Base-by-base conservation (phyloP, 192 early-diverging fungal species). In the Coemansia furcata region DNA sequence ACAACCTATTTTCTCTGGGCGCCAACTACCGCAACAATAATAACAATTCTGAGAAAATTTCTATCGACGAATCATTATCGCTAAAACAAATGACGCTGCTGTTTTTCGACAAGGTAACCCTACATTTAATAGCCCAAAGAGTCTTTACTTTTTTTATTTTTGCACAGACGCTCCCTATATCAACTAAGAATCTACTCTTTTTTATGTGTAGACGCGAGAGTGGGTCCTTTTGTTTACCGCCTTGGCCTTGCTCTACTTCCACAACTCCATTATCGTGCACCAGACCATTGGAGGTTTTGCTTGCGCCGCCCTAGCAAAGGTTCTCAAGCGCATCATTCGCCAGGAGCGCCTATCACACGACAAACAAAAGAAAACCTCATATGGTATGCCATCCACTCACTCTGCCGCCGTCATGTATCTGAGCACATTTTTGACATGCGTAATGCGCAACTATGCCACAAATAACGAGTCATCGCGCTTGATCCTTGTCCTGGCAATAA, bases 301-400 rank as follows among this genome's bases (percentile, higher is more conserved):
- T 11, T 82, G 79, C 44, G 46, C 62, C 3, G 30, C 43, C 0
- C 4, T 38, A 26, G 74, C 79, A n/a, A 82, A 82, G 44, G 11
- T 69, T 0, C 71, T 82, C 17, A 82, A 82, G 52, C 57, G 55
- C 3, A 2, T 73, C 43, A 65, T 82, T 54, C 50, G 68, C 15
- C 79, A 82, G 10, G 63, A 73, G n/a, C 79, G 79, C 0, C 79
- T 74, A 9, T 3, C 6, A 3, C 29, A 44, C 30, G 15, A 21
- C 26, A 62, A 21, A 2, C 36, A 46, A 36, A 29, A 11, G 7
- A 60, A 64, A 30, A 50, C 6, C n/a, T 73, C 74, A 10, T 82
- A 64, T 44, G 79, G 79, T 3, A 82, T 82, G 79, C 79, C 79
- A 35, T 82, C 79, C 17, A 71, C 79, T 0, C 79, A 82, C 55